Percentiles rank a stretch among this genome's conserved stretches.
phyloP scores from a whole-genome alignment of 1,139 yeast species.

The Magnusiomyces paraingens region DNA sequence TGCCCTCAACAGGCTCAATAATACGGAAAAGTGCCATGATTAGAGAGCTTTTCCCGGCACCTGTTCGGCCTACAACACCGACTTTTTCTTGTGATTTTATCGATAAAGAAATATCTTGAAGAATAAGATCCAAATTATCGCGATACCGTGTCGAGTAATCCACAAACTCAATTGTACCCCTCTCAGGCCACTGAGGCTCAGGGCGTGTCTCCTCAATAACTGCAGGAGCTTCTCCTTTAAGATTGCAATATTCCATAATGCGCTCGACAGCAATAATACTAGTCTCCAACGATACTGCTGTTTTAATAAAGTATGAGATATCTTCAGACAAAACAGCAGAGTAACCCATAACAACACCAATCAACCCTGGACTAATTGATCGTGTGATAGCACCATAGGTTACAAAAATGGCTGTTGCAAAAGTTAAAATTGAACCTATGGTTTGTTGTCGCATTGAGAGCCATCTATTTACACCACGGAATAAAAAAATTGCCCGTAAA shows the following conservation, averaged over 20 bases:
- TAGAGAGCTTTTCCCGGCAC: slow-evolving; percentile 76
- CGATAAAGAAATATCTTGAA: slow-evolving; percentile 46
- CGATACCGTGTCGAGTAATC: slow-evolving; percentile 61
- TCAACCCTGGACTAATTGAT: slow-evolving; percentile 56
- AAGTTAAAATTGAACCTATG: slow-evolving; percentile 58
- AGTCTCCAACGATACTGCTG: slow-evolving; percentile 68
- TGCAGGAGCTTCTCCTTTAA: slow-evolving; percentile 51
- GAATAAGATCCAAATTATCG: slow-evolving; percentile 47
- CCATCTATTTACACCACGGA: slow-evolving; percentile 65
- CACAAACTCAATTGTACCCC: slow-evolving; percentile 51
- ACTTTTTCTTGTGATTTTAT: slow-evolving; percentile 59
- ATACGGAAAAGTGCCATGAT: slow-evolving; percentile 68
- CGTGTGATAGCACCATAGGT: slow-evolving; percentile 49
- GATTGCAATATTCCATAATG: slow-evolving; percentile 60
- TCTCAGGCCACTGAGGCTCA: slow-evolving; percentile 52
- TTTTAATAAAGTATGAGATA: slow-evolving; percentile 55
- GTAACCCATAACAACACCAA: slow-evolving; percentile 69
- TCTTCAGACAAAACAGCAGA: slow-evolving; percentile 58
- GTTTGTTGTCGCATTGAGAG: slow-evolving; percentile 59
- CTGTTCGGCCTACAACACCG: slow-evolving; percentile 82
- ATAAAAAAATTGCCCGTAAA: slow-evolving; percentile 50
- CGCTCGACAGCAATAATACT: slow-evolving; percentile 73
- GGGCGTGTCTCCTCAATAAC: slow-evolving; percentile 36
- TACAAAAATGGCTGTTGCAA: slow-evolving; percentile 46
- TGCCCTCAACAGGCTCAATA: slow-evolving; percentile 57